phyloP scores from a whole-genome alignment of 1,284 basidiomycete genomes.

The Agaricales sp. region DNA sequence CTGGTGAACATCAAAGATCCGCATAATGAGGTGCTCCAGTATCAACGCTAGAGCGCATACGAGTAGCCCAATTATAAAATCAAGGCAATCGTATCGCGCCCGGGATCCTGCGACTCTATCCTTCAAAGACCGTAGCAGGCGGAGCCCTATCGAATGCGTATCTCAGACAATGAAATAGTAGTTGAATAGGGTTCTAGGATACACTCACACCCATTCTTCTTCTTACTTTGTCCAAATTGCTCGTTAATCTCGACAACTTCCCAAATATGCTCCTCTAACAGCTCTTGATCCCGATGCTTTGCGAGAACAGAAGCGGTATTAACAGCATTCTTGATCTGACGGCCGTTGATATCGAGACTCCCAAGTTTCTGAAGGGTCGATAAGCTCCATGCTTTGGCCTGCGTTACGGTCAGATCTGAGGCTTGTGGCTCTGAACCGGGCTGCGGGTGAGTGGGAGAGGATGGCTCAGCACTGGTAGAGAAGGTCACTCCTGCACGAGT shows the following conservation, averaged over 20 bases:
- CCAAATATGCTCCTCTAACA: not conserved
- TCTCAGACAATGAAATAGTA: no score
- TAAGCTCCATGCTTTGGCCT: not conserved
- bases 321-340: not conserved
- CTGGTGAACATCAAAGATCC: no score
- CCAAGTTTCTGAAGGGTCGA: not conserved
- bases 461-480: not conserved
- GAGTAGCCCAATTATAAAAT: no score
- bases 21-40: no score
- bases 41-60: no score
- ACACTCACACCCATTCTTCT: no score
- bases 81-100: no score
- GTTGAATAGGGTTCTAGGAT: no score
- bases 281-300: not conserved
- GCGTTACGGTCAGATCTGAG: not conserved
- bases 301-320: not conserved
- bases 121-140: no score
- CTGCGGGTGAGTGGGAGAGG: conserved; percentile 11
- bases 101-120: no score
- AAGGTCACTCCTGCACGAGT: conserved; percentile 7
- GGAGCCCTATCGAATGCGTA: no score
- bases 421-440: conserved; percentile 17
- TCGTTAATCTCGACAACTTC: not conserved
- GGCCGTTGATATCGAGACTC: not conserved
- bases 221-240: not conserved